phyloP scores from a whole-genome alignment of 129 eudicot species.

The Centella asiatica region DNA sequence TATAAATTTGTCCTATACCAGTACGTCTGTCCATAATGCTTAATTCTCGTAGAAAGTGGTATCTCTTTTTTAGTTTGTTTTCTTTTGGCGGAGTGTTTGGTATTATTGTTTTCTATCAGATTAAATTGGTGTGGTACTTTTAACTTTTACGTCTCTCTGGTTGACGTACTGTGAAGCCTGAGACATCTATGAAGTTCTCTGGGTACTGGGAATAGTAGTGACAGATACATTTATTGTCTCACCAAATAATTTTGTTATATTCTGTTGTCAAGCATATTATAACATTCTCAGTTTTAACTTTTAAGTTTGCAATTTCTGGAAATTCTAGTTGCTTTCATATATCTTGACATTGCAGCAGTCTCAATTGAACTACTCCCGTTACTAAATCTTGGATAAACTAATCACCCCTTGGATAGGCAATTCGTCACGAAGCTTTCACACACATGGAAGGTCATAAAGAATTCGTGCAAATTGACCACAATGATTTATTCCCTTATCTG shows the following conservation, averaged over 20 bases:
- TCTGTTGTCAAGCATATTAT: no score
- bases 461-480: slow-evolving; percentile 93
- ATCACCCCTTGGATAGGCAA: slow-evolving; percentile 47
- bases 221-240: no score
- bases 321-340: neutral
- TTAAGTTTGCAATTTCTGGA: neutral
- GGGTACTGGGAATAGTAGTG: no score
- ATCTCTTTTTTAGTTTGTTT: neutral
- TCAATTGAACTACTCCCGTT: neutral
- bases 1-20: neutral
- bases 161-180: no score
- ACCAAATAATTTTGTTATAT: no score
- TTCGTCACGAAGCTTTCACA: slow-evolving; percentile 98
- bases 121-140: no score
- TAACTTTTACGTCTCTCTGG: no score
- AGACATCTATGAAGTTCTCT: no score
- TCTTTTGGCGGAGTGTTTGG: neutral
- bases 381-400: neutral
- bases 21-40: neutral
- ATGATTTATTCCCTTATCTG: slow-evolving; percentile 87
- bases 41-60: no score
- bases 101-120: neutral
- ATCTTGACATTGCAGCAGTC: neutral
- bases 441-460: slow-evolving; percentile 93
- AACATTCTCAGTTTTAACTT: no score